Evolutionary conservation across 371 early-diverging fungal species (phyloP).

Genomic region (Phascolomyces articulosus): DNA sequence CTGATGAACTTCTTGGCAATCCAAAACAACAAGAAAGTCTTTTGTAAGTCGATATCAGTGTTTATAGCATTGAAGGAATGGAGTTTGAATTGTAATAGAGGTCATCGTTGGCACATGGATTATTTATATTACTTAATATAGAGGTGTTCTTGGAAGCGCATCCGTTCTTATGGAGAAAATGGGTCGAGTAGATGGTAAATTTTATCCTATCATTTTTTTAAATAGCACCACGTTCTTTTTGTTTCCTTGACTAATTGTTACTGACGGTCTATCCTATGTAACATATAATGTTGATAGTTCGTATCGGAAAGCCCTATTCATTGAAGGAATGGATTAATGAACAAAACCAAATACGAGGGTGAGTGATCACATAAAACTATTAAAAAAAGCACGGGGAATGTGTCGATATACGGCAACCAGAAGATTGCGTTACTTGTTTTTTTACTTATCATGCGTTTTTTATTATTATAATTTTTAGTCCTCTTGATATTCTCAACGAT

Average conservation of each 20-base stretch:
- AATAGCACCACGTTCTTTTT: no score
- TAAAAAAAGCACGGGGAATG: background rate
- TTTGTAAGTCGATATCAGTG: slow-evolving; percentile 42
- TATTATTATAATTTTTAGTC: slow-evolving; percentile 6
- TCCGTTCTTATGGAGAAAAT: slow-evolving; percentile 66
- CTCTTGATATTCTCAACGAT: slow-evolving; percentile 24
- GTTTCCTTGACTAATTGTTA: no score
- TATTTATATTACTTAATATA: background rate
- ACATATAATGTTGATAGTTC: slow-evolving; percentile 46
- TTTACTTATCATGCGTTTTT: background rate
- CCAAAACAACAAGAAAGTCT: slow-evolving; percentile 85
- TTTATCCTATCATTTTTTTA: background rate
- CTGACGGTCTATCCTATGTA: slow-evolving; percentile 3
- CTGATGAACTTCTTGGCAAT: slow-evolving; percentile 78
- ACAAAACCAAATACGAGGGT: slow-evolving; percentile 51
- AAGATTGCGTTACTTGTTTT: background rate
- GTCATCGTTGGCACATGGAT: no score
- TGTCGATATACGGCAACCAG: no score
- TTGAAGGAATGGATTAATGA: slow-evolving; percentile 66
- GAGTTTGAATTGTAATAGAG: no score
- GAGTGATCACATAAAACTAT: slow-evolving; percentile 4
- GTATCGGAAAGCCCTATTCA: slow-evolving; percentile 77
- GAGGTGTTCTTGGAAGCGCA: slow-evolving; percentile 54
- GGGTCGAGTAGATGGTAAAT: slow-evolving; percentile 59
- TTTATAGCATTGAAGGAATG: no score